These are phyloP conservation scores for Heterobasidion annosum DNA, from an alignment of 1,284 basidiomycete species.

Conservation along the genomic window DNA sequence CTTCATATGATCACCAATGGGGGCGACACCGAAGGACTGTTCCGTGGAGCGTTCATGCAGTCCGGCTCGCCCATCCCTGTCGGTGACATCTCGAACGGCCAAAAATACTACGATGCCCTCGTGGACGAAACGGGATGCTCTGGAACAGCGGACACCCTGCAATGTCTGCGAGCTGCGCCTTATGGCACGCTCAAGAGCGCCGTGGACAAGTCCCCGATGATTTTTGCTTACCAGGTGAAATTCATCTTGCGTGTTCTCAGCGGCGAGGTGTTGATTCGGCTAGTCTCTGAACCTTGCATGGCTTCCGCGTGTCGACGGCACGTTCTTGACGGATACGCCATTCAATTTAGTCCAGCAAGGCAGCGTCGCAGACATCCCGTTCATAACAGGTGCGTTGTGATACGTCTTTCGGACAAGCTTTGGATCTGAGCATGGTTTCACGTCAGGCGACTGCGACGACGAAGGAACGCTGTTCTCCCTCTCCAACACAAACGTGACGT, in stretches of 20 bases:
- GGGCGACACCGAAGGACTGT: slow-evolving; percentile 21
- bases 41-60: slow-evolving; percentile 25
- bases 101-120: slow-evolving; percentile 21
- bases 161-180: slow-evolving; percentile 28
- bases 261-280: not conserved
- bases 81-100: slow-evolving; percentile 19
- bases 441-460: not conserved
- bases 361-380: slow-evolving; percentile 16
- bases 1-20: slow-evolving; percentile 21
- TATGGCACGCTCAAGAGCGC: slow-evolving; percentile 19
- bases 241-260: not conserved
- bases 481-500: slow-evolving; percentile 3
- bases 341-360: slow-evolving; percentile 13
- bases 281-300: slow-evolving; percentile 11
- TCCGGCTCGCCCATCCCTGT: slow-evolving; percentile 22
- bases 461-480: not conserved
- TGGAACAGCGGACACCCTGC: slow-evolving; percentile 21
- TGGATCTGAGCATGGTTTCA: not conserved
- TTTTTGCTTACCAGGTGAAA: slow-evolving; percentile 7
- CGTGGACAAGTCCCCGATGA: slow-evolving; percentile 15
- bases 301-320: slow-evolving; percentile 20
- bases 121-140: slow-evolving; percentile 21
- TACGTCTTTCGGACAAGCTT: not conserved
- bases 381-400: slow-evolving; percentile 15
- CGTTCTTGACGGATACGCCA: slow-evolving; percentile 17